A percentile compares a stretch with the other conserved stretches of the same genome.
Evolutionary conservation across 2,329 filamentous ascomycete species (phyloP).

Genomic region (Dissoconium aciculare): DNA sequence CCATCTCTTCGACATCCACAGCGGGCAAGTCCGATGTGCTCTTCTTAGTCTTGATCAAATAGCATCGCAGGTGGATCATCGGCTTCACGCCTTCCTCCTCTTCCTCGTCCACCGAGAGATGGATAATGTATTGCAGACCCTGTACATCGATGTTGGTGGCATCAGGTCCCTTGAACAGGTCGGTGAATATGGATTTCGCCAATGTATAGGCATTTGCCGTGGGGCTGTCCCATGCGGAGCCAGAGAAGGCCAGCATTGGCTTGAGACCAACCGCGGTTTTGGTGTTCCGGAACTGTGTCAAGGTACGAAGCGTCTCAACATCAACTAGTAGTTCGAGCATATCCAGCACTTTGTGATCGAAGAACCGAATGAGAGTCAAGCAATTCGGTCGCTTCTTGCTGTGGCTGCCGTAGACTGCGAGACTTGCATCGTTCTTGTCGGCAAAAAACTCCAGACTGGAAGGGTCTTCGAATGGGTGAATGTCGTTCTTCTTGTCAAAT

Average conservation of each 20-base stretch:
- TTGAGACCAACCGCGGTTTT: conserved; percentile 61
- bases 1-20: conserved; percentile 90
- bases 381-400: conserved; percentile 94
- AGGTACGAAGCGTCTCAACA: conserved; percentile 51
- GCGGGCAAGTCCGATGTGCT: conserved; percentile 67
- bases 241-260: conserved; percentile 82
- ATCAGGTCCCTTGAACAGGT: conserved; percentile 79
- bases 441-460: conserved; percentile 86
- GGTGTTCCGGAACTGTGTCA: conserved; percentile 56
- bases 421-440: conserved; percentile 83
- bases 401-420: conserved; percentile 70
- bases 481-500: conserved; percentile 92
- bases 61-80: conserved; percentile 54
- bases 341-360: conserved; percentile 76
- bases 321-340: conserved; percentile 87
- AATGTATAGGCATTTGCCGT: conserved; percentile 66
- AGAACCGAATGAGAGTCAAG: conserved; percentile 68
- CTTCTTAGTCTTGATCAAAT: conserved; percentile 72
- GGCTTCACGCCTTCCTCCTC: conserved; percentile 30
- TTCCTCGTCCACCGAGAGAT: conserved; percentile 54
- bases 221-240: conserved; percentile 72
- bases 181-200: conserved; percentile 72
- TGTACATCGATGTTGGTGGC: conserved; percentile 81
- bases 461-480: conserved; percentile 86
- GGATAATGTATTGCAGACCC: conserved; percentile 80